These are phyloP conservation scores for Paecilomyces niveus DNA, from an alignment of 2,329 filamentous ascomycete species.

Conservation along the genomic window DNA sequence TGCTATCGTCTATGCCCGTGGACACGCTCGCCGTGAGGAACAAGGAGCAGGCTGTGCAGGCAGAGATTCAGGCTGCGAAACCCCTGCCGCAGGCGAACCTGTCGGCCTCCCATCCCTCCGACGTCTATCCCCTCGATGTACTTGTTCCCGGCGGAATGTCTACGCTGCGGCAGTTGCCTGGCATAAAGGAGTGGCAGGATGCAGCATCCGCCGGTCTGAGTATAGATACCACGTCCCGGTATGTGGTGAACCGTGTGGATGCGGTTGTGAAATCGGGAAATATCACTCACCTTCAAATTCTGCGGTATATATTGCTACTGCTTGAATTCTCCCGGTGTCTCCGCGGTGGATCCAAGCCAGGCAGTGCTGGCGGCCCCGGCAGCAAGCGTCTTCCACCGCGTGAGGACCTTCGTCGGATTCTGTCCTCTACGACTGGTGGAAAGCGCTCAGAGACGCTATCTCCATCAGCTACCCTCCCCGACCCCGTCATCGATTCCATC, in stretches of 20 bases:
- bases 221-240: constrained; percentile 35
- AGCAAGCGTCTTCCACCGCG: constrained; percentile 34
- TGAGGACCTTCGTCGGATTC: constrained; percentile 32
- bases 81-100: constrained; percentile 39
- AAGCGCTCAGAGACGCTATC: constrained; percentile 11
- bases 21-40: constrained; percentile 23
- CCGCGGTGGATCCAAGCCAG: constrained; percentile 15
- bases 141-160: constrained; percentile 36
- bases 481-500: constrained; percentile 33
- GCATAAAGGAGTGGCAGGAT: constrained; percentile 36
- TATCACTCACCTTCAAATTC: constrained; percentile 34
- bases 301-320: constrained; percentile 39
- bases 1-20: constrained; percentile 35
- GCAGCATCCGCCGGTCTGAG: constrained; percentile 26
- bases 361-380: constrained; percentile 21
- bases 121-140: constrained; percentile 39
- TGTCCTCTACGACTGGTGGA: constrained; percentile 21
- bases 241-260: constrained; percentile 37
- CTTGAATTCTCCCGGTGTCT: constrained; percentile 35
- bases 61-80: constrained; percentile 39
- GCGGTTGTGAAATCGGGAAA: constrained; percentile 32
- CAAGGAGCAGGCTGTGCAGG: constrained; percentile 29
- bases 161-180: constrained; percentile 36
- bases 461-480: constrained; percentile 21
- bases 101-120: constrained; percentile 33